Percentiles rank a stretch among this genome's conserved stretches.
These are phyloP conservation scores for Fraxinus platypoda DNA, from an alignment of 305 asterid species.

Conservation along the genomic window DNA sequence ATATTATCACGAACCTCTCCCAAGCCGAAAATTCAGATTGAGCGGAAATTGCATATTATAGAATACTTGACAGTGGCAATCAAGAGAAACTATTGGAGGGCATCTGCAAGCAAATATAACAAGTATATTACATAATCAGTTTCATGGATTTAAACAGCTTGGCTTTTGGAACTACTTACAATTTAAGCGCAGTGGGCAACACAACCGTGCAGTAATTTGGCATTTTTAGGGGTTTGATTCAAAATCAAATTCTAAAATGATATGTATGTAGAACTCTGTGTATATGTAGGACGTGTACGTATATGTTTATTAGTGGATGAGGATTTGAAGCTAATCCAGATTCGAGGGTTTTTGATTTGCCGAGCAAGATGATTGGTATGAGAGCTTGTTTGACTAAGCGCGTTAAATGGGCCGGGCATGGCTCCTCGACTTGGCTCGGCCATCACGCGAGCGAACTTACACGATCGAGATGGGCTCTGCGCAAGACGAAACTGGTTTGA, in stretches of 20 bases:
- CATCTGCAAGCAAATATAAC: slow-evolving; percentile 30
- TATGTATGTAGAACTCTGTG: slow-evolving; percentile 1
- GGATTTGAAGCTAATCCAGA: background rate
- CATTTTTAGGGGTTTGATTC: slow-evolving; percentile 16
- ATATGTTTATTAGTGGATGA: background rate
- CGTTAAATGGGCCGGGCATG: background rate
- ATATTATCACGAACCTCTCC: background rate
- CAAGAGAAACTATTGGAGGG: slow-evolving; percentile 31
- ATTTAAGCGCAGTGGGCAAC: slow-evolving; percentile 28
- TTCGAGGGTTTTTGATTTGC: background rate
- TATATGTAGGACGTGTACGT: background rate
- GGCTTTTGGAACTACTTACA: slow-evolving; percentile 24
- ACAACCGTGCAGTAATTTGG: slow-evolving; percentile 22
- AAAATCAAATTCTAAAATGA: background rate
- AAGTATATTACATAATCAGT: background rate
- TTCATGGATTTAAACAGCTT: background rate
- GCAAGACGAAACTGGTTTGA: background rate
- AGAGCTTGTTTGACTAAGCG: background rate
- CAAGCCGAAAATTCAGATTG: slow-evolving; percentile 5
- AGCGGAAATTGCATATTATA: slow-evolving; percentile 20
- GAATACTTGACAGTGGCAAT: slow-evolving; percentile 32
- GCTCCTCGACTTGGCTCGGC: background rate
- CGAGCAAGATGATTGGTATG: background rate
- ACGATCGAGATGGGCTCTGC: background rate
- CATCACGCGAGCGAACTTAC: background rate